phyloP scores from a whole-genome alignment of 2,329 filamentous ascomycete genomes.

The Nemania abortiva region DNA sequence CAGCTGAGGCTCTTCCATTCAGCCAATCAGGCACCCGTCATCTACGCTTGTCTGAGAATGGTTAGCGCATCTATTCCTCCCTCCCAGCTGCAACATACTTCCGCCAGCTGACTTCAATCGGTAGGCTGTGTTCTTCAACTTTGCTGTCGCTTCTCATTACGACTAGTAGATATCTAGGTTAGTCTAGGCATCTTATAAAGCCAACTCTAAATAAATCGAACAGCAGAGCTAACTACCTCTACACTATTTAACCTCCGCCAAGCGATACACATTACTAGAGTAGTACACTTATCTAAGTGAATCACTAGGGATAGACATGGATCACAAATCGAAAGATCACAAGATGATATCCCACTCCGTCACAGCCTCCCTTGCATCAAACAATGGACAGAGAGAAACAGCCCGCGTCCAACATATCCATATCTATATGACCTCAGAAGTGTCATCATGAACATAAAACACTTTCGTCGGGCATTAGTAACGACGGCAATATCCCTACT shows the following conservation, averaged over 20 bases:
- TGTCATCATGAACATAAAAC: background rate
- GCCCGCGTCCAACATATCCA: background rate
- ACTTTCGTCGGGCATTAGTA: background rate
- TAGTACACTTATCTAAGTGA: background rate
- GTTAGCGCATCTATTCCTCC: background rate
- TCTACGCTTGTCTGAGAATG: background rate
- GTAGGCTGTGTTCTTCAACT: background rate
- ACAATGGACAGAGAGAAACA: background rate
- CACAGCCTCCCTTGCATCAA: background rate
- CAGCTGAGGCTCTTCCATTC: constrained; percentile 10
- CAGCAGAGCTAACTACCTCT: background rate
- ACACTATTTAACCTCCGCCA: background rate
- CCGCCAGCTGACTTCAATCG: constrained; percentile 14
- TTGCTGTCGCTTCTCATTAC: background rate
- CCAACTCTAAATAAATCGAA: no score
- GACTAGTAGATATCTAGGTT: no score
- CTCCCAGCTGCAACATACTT: background rate
- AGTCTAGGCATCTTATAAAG: no score
- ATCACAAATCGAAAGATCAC: background rate
- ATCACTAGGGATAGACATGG: background rate
- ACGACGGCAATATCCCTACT: background rate
- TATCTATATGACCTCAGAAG: background rate
- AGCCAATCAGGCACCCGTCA: background rate
- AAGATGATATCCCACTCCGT: background rate
- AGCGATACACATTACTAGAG: background rate